Conservation (phyloP, 2,329 filamentous ascomycete species). For the Penicillium brasilianum region DNA sequence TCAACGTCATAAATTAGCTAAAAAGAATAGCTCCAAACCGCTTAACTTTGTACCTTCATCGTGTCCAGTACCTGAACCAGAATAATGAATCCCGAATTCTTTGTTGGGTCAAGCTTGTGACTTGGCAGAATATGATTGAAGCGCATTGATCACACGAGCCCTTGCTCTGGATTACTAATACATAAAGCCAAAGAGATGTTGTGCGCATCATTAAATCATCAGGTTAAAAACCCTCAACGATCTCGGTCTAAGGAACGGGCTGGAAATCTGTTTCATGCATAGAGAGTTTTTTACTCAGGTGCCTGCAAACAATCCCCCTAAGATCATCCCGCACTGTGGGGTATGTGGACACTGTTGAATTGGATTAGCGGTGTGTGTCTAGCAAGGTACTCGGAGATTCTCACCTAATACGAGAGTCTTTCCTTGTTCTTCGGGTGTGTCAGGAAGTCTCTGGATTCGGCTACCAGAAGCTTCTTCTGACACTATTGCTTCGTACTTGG, state of each 20-base stretch:
- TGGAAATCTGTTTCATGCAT: not conserved
- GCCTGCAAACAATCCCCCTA: not conserved
- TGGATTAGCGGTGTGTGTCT: not conserved
- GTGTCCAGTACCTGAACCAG: not conserved
- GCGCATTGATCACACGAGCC: not conserved
- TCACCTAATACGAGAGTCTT: not conserved
- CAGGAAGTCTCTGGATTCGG: not conserved
- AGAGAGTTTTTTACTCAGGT: not conserved
- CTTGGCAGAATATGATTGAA: not conserved
- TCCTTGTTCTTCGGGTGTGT: not conserved
- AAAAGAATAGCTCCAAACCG: not conserved
- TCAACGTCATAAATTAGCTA: not conserved
- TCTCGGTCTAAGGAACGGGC: not conserved
- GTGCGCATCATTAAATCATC: not conserved
- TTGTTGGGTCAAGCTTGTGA: not conserved
- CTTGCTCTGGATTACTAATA: not conserved
- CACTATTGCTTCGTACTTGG: slow-evolving; percentile 7
- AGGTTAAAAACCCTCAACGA: not conserved
- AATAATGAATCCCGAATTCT: not conserved
- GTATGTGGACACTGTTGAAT: not conserved
- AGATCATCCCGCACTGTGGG: not conserved
- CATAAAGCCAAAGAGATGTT: not conserved
- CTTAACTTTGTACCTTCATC: not conserved
- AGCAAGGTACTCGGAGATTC: not conserved
- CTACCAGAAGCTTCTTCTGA: slow-evolving; percentile 15